Conservation (phyloP, 2,329 filamentous ascomycete genomes). For the Diaporthe ilicicola region DNA sequence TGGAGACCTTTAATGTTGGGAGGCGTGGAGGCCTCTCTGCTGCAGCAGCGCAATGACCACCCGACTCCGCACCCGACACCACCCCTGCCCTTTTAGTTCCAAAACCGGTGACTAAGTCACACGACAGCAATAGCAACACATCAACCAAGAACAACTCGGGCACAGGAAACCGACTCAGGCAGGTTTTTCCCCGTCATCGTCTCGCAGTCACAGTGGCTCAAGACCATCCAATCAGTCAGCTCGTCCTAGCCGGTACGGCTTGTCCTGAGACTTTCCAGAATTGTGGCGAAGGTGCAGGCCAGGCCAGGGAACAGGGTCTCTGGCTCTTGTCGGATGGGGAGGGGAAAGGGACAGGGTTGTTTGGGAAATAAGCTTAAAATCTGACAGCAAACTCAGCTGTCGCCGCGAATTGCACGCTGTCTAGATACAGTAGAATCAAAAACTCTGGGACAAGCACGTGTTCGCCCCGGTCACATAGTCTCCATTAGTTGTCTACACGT, state of each 20-base stretch:
- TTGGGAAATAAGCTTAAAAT: constrained; percentile 24
- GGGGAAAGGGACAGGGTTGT: background rate
- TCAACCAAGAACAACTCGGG: background rate
- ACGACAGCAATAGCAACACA: background rate
- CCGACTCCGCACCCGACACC: background rate
- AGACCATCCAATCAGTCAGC: background rate
- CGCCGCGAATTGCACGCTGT: background rate
- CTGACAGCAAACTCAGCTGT: background rate
- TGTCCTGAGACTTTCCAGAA: background rate
- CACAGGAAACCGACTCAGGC: background rate
- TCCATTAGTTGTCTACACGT: too few species aligned
- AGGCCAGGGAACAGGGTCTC: constrained; percentile 5
- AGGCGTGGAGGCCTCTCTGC: constrained; percentile 10
- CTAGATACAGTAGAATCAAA: background rate
- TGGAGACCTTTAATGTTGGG: constrained; percentile 7
- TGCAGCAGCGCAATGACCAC: background rate
- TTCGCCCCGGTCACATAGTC: background rate
- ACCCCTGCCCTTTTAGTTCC: background rate
- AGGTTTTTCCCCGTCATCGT: background rate
- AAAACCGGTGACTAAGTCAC: background rate
- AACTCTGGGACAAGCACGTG: background rate
- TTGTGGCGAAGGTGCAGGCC: background rate
- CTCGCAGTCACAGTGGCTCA: background rate
- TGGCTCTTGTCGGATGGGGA: background rate
- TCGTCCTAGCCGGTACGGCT: background rate